Base-by-base conservation (phyloP, 2,329 filamentous ascomycete genomes). In the Coleophoma crateriformis region DNA sequence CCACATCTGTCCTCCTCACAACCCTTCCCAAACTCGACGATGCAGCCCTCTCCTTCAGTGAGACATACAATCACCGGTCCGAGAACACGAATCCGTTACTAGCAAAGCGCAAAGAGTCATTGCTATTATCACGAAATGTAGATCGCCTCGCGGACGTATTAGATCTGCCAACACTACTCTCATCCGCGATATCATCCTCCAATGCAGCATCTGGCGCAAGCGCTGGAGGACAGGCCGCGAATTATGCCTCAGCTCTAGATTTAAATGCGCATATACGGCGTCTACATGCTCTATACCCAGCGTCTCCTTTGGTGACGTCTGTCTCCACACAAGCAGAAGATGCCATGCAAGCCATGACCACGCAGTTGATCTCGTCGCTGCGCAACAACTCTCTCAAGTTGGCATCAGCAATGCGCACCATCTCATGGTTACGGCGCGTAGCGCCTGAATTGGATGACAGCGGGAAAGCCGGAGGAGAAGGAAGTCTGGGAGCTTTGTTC, bases 221-320 rank as follows among this genome's bases (percentile, higher is more conserved):
- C 3, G 65, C 71, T 7, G 41, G 41, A 6, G 41, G 41, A n/a
- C 41, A 78, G 74, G 10, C 81, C 84, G 52, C 22, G 14, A 95
- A 90, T 58, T 95, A 96, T 71, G 85, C 90, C 2, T 88, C 90
- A 0, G 91, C 91, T 0, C 75, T 99, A 33, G 94, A 99, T 67
- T 77, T 99, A 2, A 87, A 95, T 64, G 86, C 88, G n/a, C 94
- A 97, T 65, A 94, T 96, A 64, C 88, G 89, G 58, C 82, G 94
- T 7, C 75, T 99, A 6, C 84, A 90, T 53, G 82, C 84, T 0
- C 74, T 97, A 27, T 95, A 96, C 64, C 87, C 91, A 0, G 75
- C 84, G 47, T 96, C 90, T 0, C 73, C 79, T 0, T 73, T 97
- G 40, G 79, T 97, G 22, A 75, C 76, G 15, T 85, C 86, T 20